Evolutionary conservation across 2,329 filamentous ascomycete species (phyloP).

Genomic region (Mollisiaceae sp.): DNA sequence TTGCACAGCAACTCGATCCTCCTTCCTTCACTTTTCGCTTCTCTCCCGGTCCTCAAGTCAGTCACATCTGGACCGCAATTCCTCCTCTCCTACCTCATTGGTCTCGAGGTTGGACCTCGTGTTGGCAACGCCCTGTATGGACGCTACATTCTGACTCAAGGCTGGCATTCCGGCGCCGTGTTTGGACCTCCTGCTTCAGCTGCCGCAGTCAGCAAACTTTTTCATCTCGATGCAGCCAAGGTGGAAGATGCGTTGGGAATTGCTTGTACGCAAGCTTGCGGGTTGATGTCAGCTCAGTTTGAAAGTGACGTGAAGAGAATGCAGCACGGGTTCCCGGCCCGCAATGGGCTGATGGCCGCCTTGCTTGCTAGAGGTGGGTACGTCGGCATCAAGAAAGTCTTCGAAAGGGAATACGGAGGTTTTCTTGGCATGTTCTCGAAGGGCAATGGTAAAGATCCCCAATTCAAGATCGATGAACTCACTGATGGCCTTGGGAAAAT

Average conservation of each 20-base stretch:
- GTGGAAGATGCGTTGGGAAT: slow-evolving; percentile 35
- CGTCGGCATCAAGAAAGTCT: slow-evolving; percentile 49
- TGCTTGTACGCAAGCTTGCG: slow-evolving; percentile 35
- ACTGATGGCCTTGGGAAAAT: slow-evolving; percentile 42
- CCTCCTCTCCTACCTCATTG: slow-evolving; percentile 46
- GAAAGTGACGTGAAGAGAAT: slow-evolving; percentile 51
- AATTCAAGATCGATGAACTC: slow-evolving; percentile 40
- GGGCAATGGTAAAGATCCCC: slow-evolving; percentile 39
- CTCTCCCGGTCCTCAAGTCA: slow-evolving; percentile 19
- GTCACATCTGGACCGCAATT: slow-evolving; percentile 40
- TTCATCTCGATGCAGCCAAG: slow-evolving; percentile 22
- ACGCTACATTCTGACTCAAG: slow-evolving; percentile 45
- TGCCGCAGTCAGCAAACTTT: slow-evolving; percentile 29
- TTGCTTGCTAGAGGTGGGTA: slow-evolving; percentile 48
- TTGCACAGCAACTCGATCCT: slow-evolving; percentile 47
- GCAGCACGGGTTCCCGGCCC: slow-evolving; percentile 52
- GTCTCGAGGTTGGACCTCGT: slow-evolving; percentile 48
- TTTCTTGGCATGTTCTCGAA: slow-evolving; percentile 48
- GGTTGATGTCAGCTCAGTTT: slow-evolving; percentile 41
- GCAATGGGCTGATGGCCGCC: slow-evolving; percentile 49
- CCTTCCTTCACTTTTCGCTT: slow-evolving; percentile 49
- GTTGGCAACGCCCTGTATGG: slow-evolving; percentile 47
- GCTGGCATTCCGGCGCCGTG: slow-evolving; percentile 38
- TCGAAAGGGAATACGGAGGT: slow-evolving; percentile 49
- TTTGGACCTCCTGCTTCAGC: slow-evolving; percentile 31